Evolutionary conservation across 306 rosid species (phyloP), one percentile per base, ranked within the genome.

Genomic region (Chamaecrista fasciculata): DNA sequence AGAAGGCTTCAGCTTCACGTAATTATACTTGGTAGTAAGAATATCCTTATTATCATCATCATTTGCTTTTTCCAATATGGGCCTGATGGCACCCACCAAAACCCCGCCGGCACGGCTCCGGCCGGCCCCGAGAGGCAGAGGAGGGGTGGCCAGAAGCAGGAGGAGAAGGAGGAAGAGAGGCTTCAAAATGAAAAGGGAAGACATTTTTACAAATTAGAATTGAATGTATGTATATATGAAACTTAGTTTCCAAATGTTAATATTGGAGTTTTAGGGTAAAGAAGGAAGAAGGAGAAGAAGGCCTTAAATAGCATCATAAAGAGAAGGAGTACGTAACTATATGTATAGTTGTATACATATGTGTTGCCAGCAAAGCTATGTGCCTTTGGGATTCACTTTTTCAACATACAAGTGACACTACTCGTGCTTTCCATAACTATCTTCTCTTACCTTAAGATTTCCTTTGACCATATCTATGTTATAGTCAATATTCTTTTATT

Each of bases 301-400:
- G 65, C 72, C 76, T 88, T 83, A 88, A 88, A 88, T 88, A 83
- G 89, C 80, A 1, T 81, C 95, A 77, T 83, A 81, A 68, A 80
- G 62, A 62, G 34, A 36, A 43, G 44, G 1, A 58, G 76, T 67
- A 57, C 28, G n/a, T 11, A 10, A 31, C n/a, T n/a, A n/a, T n/a
- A n/a, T n/a, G n/a, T n/a, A n/a, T n/a, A n/a, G n/a, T n/a, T n/a
- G n/a, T n/a, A n/a, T n/a, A n/a, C n/a, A n/a, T 33, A 33, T 77
- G 46, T 51, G 36, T 74, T 46, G 90, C 79, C 74, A 71, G 76
- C 79, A 16, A 78, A 67, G 77, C 66, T 67, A 39, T 75, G 73
- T 69, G 77, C 37, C 62, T 69, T 64, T 50, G 64, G 40, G 14
- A 23, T 29, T 49, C 65, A 62, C 84, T 76, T 87, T 87, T 82